Evolutionary conservation across 176 grass and related monocot genomes (phyloP), one percentile per base, ranked within the genome.

Genomic region (Juncus effusus): DNA sequence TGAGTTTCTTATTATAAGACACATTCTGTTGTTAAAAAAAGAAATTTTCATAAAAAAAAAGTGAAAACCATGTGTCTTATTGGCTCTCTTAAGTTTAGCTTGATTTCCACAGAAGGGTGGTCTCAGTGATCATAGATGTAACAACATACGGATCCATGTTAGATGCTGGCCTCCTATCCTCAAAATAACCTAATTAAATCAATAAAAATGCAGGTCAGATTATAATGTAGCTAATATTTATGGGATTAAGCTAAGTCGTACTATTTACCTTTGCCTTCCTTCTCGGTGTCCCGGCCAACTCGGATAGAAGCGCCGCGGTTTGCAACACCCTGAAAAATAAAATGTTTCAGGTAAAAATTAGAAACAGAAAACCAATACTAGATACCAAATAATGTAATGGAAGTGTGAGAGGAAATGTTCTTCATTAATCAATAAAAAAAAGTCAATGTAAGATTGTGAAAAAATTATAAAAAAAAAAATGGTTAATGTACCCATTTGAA

Each of bases 131-230:
- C 77, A 88, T 76, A 42, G 77, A 78, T 63, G 91, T 90, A 54
- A 96, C 91, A n/a, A 79, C 61, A 69, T 96, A 96, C 5, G 91
- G 91, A 40, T 96, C 91, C 91, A 96, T 96, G 81, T 96, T 96
- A 28, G 87, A 91, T 57, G 79, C 74, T 19, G 87, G 91, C 84
- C 87, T 85, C 72, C 87, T 50, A 69, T 91, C 84, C 65, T 96
- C 91, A 55, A 96, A 88, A 74, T 91, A 96, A 4, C 87, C 86
- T 95, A 15, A 76, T n/a, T 10, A 65, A 28, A 28, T 28, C 19
- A 52, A 56, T 44, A 0, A 0, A 3, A 15, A 42, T 15, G 12
- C 3, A 0, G 10, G 16, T 67, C 54, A 69, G 1, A 11, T 60
- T 40, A 0, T 69, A n/a, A 28, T 28, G 19, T 28, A 28, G 19